Evolutionary conservation across 2,329 filamentous ascomycete genomes (phyloP).

Genomic region (Ophiostoma novo-ulmi): DNA sequence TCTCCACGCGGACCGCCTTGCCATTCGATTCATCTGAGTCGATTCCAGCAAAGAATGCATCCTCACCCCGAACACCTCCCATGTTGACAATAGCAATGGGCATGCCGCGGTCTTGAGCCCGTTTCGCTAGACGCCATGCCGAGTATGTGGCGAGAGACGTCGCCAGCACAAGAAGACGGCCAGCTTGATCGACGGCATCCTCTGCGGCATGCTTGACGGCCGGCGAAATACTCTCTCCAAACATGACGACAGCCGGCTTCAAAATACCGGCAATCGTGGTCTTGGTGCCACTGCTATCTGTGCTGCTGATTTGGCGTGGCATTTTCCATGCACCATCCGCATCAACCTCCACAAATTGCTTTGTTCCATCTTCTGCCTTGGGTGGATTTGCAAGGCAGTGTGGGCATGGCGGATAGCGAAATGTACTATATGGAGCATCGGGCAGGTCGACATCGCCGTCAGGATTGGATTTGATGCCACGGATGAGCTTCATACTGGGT

Average conservation of each 20-base stretch:
- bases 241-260: slow-evolving; percentile 94
- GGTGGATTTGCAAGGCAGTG: slow-evolving; percentile 65
- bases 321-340: slow-evolving; percentile 71
- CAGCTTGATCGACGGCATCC: slow-evolving; percentile 69
- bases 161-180: slow-evolving; percentile 71
- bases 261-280: slow-evolving; percentile 65
- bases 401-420: slow-evolving; percentile 86
- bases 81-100: slow-evolving; percentile 84
- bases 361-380: slow-evolving; percentile 47
- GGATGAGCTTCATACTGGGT: slow-evolving; percentile 12
- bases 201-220: slow-evolving; percentile 72
- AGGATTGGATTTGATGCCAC: slow-evolving; percentile 76
- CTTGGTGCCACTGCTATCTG: slow-evolving; percentile 1
- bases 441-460: slow-evolving; percentile 93
- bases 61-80: slow-evolving; percentile 75
- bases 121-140: slow-evolving; percentile 82
- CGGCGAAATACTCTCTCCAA: slow-evolving; percentile 77
- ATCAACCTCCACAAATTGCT: slow-evolving; percentile 62
- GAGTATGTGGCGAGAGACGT: slow-evolving; percentile 93
- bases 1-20: slow-evolving; percentile 52
- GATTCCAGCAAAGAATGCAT: slow-evolving; percentile 60
- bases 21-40: slow-evolving; percentile 48
- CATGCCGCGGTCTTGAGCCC: slow-evolving; percentile 75
- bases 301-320: slow-evolving; percentile 37
- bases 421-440: slow-evolving; percentile 79